Percentiles rank a stretch among this genome's conserved stretches.
Conservation (phyloP, 768 basidiomycete genomes). For the Trametes cingulata region DNA sequence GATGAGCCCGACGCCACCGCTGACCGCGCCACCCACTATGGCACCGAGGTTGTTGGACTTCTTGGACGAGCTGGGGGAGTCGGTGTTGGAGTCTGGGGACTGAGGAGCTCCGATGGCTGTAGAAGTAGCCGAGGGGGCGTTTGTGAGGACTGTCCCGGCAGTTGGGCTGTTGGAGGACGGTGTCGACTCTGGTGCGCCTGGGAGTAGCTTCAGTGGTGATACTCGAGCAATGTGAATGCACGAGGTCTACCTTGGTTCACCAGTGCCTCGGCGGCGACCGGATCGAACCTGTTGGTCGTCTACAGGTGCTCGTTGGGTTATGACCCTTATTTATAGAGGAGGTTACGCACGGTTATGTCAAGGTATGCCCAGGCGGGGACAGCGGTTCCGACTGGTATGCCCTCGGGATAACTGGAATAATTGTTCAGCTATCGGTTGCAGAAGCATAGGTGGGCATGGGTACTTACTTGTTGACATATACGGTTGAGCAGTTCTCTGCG, state of each 20-base stretch:
- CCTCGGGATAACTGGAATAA: slow-evolving; percentile 5
- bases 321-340: not conserved
- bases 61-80: not conserved
- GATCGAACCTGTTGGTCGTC: not conserved
- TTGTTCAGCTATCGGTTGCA: not conserved
- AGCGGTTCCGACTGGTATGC: slow-evolving; percentile 4
- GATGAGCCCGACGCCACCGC: slow-evolving; percentile 5
- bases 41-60: slow-evolving; percentile 11
- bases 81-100: not conserved
- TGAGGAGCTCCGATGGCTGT: not conserved
- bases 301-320: not conserved
- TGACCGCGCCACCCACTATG: slow-evolving; percentile 15
- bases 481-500: not conserved
- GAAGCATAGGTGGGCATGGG: no score
- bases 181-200: not conserved
- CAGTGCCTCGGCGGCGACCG: not conserved
- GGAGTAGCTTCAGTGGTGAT: not conserved
- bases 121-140: not conserved
- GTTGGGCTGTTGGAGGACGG: not conserved
- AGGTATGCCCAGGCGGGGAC: slow-evolving; percentile 20
- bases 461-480: slow-evolving; percentile 7
- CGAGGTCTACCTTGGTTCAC: not conserved
- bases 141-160: not conserved
- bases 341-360: slow-evolving; percentile 10
- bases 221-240: not conserved